Conservation (phyloP, 805 yeast species). For the Ogataea henricii region DNA sequence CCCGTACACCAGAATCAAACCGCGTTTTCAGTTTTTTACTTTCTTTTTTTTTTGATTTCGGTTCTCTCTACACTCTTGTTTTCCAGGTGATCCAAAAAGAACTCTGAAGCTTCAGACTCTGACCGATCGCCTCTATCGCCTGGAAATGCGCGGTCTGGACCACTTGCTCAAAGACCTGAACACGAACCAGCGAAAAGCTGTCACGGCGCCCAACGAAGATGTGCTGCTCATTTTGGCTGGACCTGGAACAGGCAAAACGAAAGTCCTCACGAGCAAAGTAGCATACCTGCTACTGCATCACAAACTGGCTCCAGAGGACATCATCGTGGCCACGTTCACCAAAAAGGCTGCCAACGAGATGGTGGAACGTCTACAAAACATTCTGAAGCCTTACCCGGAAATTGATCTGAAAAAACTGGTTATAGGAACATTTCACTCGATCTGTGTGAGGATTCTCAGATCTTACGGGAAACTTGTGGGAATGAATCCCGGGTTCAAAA, state of each 20-base stretch:
- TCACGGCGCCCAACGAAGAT: slow-evolving; percentile 39
- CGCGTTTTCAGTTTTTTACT: too few species aligned
- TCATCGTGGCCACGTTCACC: slow-evolving; percentile 90
- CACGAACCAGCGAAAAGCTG: slow-evolving; percentile 45
- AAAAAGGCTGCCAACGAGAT: slow-evolving; percentile 90
- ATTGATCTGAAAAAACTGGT: slow-evolving; percentile 46
- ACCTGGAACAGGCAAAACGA: slow-evolving; percentile 77
- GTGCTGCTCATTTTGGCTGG: slow-evolving; percentile 58
- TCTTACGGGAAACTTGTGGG: slow-evolving; percentile 56
- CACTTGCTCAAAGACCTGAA: slow-evolving; percentile 35
- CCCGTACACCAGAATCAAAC: slow-evolving; percentile 6
- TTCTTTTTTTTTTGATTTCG: neutral
- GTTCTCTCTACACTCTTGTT: too few species aligned
- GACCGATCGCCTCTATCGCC: too few species aligned
- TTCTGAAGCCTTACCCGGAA: slow-evolving; percentile 37
- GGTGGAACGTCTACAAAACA: slow-evolving; percentile 54
- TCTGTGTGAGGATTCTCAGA: slow-evolving; percentile 64
- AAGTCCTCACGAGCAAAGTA: slow-evolving; percentile 77
- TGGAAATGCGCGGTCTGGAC: neutral
- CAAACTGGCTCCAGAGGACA: slow-evolving; percentile 55
- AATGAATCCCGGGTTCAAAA: slow-evolving; percentile 41
- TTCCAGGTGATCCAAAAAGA: too few species aligned
- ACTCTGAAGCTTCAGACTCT: too few species aligned
- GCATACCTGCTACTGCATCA: slow-evolving; percentile 61
- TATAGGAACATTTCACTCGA: slow-evolving; percentile 89